Evolutionary conservation across 1,284 basidiomycete genomes (phyloP).

Genomic region (Phlebopus sp.): DNA sequence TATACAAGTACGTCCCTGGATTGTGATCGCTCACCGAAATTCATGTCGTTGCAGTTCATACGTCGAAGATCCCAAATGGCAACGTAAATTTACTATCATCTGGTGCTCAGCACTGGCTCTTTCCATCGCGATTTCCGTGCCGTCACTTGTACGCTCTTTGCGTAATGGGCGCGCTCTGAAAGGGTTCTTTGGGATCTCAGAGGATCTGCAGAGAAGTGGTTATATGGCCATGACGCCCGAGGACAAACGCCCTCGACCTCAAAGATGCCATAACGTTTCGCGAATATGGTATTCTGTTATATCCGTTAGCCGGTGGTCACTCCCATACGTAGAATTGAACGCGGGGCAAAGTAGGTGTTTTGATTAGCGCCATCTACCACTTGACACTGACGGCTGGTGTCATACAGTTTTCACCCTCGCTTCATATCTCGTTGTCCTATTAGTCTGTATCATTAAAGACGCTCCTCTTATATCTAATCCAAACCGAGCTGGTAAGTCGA

Average conservation of each 20-base stretch:
- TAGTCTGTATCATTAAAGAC: conserved; percentile 53
- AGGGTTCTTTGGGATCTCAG: conserved; percentile 50
- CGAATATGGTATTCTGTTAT: conserved; percentile 26
- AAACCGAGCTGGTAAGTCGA: conserved; percentile 54
- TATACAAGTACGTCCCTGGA: conserved; percentile 58
- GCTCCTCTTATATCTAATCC: conserved; percentile 51
- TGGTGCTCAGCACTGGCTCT: conserved; percentile 65
- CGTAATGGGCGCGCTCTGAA: conserved; percentile 41
- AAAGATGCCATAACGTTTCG: conserved; percentile 14
- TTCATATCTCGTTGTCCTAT: conserved; percentile 44
- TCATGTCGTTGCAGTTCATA: conserved; percentile 58
- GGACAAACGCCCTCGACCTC: conserved; percentile 7
- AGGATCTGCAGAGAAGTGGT: conserved; percentile 34
- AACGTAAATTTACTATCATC: conserved; percentile 68
- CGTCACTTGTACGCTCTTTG: conserved; percentile 49
- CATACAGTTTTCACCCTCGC: conserved; percentile 44
- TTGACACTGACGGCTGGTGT: not conserved
- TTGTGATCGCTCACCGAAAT: not conserved
- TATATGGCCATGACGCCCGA: conserved; percentile 31
- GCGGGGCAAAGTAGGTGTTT: conserved; percentile 42
- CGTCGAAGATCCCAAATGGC: conserved; percentile 75
- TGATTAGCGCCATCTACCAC: not conserved
- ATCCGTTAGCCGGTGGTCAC: conserved; percentile 38
- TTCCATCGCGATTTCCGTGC: conserved; percentile 50
- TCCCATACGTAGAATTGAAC: conserved; percentile 42